A percentile compares a stretch with the other conserved stretches of the same genome.
Evolutionary conservation across 495 filamentous ascomycete species (phyloP).

Genomic region (Annulohypoxylon moriforme): DNA sequence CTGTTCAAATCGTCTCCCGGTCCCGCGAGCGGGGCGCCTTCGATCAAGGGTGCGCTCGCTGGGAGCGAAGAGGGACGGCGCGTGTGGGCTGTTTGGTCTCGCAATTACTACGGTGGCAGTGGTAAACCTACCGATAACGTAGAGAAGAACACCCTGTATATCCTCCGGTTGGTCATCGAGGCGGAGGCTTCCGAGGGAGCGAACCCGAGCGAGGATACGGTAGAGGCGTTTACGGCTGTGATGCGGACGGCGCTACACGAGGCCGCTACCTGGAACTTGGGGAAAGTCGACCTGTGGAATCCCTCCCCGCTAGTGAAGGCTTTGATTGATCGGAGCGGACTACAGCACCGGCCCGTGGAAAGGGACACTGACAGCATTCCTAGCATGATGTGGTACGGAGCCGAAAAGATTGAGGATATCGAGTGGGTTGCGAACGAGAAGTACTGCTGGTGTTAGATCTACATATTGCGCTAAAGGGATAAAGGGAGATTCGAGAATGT

Average conservation of each 20-base stretch:
- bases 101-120: conserved; percentile 69
- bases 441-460: conserved; percentile 85
- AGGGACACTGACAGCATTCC: conserved; percentile 64
- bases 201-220: conserved; percentile 63
- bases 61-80: conserved; percentile 45
- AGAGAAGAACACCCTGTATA: conserved; percentile 76
- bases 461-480: not conserved
- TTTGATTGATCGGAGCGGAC: conserved; percentile 55
- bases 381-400: conserved; percentile 65
- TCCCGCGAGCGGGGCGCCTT: not conserved
- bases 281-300: conserved; percentile 65
- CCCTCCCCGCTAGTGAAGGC: conserved; percentile 50
- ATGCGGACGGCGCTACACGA: conserved; percentile 55
- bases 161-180: conserved; percentile 83
- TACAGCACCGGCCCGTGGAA: conserved; percentile 56
- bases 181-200: conserved; percentile 45
- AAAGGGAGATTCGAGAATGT: not conserved
- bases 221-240: conserved; percentile 68
- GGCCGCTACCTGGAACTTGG: conserved; percentile 55
- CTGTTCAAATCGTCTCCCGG: conserved; percentile 47
- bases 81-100: conserved; percentile 85
- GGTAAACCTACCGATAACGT: conserved; percentile 46
- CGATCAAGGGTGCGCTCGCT: conserved; percentile 36
- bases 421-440: conserved; percentile 95
- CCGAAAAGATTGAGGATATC: conserved; percentile 62